Conservation (phyloP, 495 filamentous ascomycete species). For the Lasiosphaeria hispida region DNA sequence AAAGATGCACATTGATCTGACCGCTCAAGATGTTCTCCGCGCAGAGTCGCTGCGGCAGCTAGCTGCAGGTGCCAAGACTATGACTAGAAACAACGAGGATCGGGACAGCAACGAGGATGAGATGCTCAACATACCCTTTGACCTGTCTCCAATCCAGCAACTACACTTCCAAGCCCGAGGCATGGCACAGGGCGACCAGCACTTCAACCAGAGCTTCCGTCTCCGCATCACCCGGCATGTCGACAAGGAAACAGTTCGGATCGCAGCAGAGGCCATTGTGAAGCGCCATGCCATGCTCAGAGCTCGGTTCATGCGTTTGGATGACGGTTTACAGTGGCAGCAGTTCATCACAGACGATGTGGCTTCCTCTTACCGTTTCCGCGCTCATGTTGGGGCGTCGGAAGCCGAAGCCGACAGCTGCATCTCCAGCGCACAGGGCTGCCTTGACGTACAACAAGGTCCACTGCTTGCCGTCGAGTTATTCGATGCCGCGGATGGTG, state of each 20-base stretch:
- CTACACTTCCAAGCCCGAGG: conserved; percentile 51
- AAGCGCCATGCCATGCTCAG: conserved; percentile 62
- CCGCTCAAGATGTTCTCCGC: conserved; percentile 45
- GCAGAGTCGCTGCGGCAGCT: conserved; percentile 40
- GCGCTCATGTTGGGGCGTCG: conserved; percentile 2
- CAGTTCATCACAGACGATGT: conserved; percentile 21
- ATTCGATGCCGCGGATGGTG: conserved; percentile 16
- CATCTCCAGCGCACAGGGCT: conserved; percentile 21
- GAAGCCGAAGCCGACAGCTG: conserved; percentile 7
- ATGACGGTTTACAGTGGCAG: conserved; percentile 22
- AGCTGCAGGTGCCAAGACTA: conserved; percentile 7
- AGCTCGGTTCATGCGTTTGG: conserved; percentile 44
- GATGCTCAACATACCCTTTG: conserved; percentile 9
- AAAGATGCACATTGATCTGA: conserved; percentile 14
- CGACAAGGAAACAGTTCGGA: conserved; percentile 34
- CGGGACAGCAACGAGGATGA: background rate
- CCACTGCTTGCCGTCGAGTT: conserved; percentile 33
- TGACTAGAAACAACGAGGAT: conserved; percentile 11
- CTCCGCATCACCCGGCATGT: conserved; percentile 46
- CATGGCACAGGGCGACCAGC: conserved; percentile 48
- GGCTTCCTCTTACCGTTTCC: conserved; percentile 18
- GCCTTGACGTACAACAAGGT: conserved; percentile 36
- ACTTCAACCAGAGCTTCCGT: conserved; percentile 63
- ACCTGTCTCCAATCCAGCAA: conserved; percentile 58
- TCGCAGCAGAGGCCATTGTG: conserved; percentile 50